A percentile compares a stretch with the other conserved stretches of the same genome.
Evolutionary conservation across 129 eudicot genomes (phyloP).

Genomic region (Rutidosis leptorrhynchoides): DNA sequence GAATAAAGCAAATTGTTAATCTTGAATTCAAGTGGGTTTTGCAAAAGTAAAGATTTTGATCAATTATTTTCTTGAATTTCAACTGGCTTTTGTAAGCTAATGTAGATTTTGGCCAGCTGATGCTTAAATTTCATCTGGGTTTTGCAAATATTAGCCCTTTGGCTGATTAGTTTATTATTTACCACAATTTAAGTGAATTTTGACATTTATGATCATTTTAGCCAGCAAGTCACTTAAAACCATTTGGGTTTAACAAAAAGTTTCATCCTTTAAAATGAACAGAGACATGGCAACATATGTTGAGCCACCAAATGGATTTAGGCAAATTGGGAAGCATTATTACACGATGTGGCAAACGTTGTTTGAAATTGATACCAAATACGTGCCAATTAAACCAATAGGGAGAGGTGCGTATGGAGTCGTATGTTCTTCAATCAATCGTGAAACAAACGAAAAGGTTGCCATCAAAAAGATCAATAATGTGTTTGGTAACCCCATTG

Average conservation of each 20-base stretch:
- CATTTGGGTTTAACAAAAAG: constrained; percentile 14
- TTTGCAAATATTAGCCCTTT: constrained; percentile 8
- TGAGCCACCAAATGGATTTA: constrained; percentile 54
- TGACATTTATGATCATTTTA: constrained; percentile 4
- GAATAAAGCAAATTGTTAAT: not conserved
- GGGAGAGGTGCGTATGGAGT: constrained; percentile 87
- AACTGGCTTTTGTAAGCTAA: constrained; percentile 2
- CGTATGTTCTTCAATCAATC: constrained; percentile 70
- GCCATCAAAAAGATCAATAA: constrained; percentile 77
- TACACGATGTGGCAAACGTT: constrained; percentile 64
- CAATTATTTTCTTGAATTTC: constrained; percentile 2
- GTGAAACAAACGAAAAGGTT: constrained; percentile 72
- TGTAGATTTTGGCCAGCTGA: not conserved
- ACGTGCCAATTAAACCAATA: constrained; percentile 66
- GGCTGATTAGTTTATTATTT: not conserved
- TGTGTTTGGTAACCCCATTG: constrained; percentile 56
- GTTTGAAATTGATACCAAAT: constrained; percentile 73
- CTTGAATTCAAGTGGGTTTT: constrained; percentile 2
- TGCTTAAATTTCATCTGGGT: constrained; percentile 4
- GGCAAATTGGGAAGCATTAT: constrained; percentile 58
- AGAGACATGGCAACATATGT: constrained; percentile 57
- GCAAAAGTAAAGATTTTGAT: not conserved
- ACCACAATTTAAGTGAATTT: constrained; percentile 1
- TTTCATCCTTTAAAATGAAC: constrained; percentile 22
- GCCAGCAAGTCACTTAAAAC: not conserved